Base-by-base conservation (phyloP, 768 basidiomycete species). In the Nidularia sp. region DNA sequence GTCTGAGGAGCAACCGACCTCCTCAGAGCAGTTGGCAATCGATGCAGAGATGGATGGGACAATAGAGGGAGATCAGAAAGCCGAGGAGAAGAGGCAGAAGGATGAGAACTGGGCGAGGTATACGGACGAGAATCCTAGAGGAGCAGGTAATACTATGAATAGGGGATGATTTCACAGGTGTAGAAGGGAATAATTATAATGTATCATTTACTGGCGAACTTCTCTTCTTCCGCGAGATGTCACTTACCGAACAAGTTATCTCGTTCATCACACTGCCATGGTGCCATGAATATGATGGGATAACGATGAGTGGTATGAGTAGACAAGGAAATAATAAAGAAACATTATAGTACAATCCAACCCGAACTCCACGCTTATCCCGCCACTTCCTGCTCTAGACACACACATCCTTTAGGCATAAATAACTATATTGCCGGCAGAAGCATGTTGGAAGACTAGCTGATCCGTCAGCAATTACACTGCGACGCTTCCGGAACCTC, bases 111-210 rank as follows among this genome's bases (percentile, higher is more conserved):
- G 95, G 94, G 93, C 94, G 32, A 76, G 73, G 52, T 98, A 82
- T 61, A 93, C 87, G 12, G 97, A 98, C 48, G 76, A 73, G 25
- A 86, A 99, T 67, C 85, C 87, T 9, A 86, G 77, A 61, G 97
- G 97, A 1, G 89, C 88, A n/a, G 97, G 97, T 3, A 99, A 99
- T 65, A 96, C 87, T 8, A 93, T 96, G 89, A 97, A 98, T 66
- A 81, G 91, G 56, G 94, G 94, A 54, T 93, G 67, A 79, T 18
- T 33, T 32, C 50, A 41, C 41, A 52, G 50, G 31, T 32, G 49
- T 15, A 42, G 46, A 47, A 53, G 52, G 2, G 25, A 29, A 29
- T 29, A 41, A 8, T 34, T 44, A 32, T 58, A 54, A 54, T 29
- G 25, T 29, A 29, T 29, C 25, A 29, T 29, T 29, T 29, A 29